Evolutionary conservation across 2,329 filamentous ascomycete species (phyloP), one percentile per base, ranked within the genome.

Genomic region (Monosporascus sp.): DNA sequence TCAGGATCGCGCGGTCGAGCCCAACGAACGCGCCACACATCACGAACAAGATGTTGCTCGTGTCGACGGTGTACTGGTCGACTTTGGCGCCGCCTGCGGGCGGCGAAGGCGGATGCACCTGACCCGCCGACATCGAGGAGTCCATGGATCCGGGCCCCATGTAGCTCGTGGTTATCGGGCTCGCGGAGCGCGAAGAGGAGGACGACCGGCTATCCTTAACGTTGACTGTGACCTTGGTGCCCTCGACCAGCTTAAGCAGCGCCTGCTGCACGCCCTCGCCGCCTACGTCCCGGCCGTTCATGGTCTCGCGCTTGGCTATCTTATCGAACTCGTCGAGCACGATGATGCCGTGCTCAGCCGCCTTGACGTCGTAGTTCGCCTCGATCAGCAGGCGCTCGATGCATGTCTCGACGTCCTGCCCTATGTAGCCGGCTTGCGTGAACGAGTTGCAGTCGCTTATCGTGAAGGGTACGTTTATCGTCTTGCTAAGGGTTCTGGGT

Each of bases 301-400:
- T 84, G 17, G 92, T 88, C 67, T 94, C 93, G 25, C 90, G 85
- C 38, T 89, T 89, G 2, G 94, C 92, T 54, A 97, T 92, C 73
- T 99, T 99, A 75, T 99, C 94, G 51, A 99, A 90, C 72, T 99
- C 94, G 62, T 99, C 94, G 20, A 99, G 78, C 52, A 96, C 94
- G 47, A 99, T 90, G 52, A 99, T 97, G 5, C 94, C 94, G 50
- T 89, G 83, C 67, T 99, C 93, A 7, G 91, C 87, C 51, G 87
- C 84, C 54, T 85, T 84, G 27, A 94, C 83, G 61, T 96, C 89
- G 69, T 96, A 96, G 68, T 95, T 93, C 8, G 93, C 85, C 54
- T 95, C 91, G 51, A 95, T 89, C 9, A 99, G 78, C 25, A 99
- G 78, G 45, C 94, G 82, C 65, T 97, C 90, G 41, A 99, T 90